These are phyloP conservation scores for Yamadazyma diddensiae DNA, from an alignment of 1,139 yeast species.

Conservation along the genomic window DNA sequence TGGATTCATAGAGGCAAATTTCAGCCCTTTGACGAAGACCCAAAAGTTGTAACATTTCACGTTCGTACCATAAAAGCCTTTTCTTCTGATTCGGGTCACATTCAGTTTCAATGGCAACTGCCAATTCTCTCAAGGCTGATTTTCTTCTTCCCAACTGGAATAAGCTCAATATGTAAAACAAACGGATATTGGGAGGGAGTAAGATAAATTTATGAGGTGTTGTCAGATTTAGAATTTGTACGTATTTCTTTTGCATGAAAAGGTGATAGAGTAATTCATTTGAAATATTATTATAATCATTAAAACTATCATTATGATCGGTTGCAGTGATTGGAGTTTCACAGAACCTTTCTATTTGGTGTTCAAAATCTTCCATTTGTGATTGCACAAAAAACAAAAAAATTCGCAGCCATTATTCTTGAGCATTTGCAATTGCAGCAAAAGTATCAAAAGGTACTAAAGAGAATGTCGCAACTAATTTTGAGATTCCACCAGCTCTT, in stretches of 20 bases:
- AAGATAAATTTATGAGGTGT: constrained; percentile 9
- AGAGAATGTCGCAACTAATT: not conserved
- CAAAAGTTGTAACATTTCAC: constrained; percentile 16
- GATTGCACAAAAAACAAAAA: too few relatives aligned
- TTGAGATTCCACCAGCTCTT: constrained; percentile 14
- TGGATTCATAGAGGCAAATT: constrained; percentile 14
- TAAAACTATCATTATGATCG: too few relatives aligned
- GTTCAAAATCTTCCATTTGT: not conserved
- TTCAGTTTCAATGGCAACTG: constrained; percentile 27
- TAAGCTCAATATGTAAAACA: too few relatives aligned
- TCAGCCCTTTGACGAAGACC: constrained; percentile 13
- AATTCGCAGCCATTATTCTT: constrained; percentile 2
- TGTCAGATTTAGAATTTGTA: constrained; percentile 15
- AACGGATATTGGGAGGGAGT: constrained; percentile 6
- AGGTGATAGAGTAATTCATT: constrained; percentile 4
- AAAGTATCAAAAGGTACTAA: constrained; percentile 1
- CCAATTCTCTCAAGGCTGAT: constrained; percentile 25
- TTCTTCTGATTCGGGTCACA: constrained; percentile 14
- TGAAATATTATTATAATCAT: too few relatives aligned
- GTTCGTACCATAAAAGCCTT: constrained; percentile 13
- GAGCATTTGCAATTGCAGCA: constrained; percentile 1
- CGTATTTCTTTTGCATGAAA: constrained; percentile 13
- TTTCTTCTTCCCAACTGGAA: constrained; percentile 24
- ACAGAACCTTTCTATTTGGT: constrained; percentile 3
- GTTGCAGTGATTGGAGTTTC: too few relatives aligned